Conservation (phyloP, 352 stramenopile genomes). For the Phytophthora rubi region DNA sequence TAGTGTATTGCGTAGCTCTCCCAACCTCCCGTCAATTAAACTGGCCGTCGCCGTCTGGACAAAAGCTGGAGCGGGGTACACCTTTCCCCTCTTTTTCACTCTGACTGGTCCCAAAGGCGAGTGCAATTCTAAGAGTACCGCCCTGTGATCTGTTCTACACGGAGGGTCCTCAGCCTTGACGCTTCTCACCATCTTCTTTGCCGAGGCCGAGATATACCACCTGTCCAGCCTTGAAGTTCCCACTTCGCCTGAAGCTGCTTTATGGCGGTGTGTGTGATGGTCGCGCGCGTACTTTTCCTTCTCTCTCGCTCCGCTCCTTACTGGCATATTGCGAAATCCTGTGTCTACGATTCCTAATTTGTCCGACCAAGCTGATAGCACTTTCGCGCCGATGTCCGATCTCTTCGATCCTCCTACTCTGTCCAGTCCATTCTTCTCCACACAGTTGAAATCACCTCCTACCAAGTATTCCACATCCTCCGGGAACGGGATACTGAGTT, state of each 20-base stretch:
- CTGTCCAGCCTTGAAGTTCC: background rate
- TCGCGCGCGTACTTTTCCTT: background rate
- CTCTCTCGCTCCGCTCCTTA: background rate
- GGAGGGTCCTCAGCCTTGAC: background rate
- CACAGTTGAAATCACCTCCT: conserved; percentile 13
- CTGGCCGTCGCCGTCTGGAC: background rate
- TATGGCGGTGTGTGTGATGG: background rate
- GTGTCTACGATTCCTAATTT: background rate
- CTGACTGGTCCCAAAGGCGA: background rate
- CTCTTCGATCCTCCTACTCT: background rate
- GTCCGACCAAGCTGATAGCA: background rate
- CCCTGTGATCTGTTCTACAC: conserved; percentile 3
- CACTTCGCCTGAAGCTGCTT: background rate
- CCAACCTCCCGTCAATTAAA: background rate
- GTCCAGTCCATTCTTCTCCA: background rate
- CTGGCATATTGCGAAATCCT: background rate
- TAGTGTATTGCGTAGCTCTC: background rate
- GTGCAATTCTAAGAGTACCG: background rate
- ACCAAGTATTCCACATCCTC: background rate
- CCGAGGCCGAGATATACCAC: background rate
- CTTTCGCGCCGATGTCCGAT: background rate
- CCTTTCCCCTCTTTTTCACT: background rate
- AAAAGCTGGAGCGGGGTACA: conserved; percentile 1
- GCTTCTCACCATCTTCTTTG: conserved; percentile 5
- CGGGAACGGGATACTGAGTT: background rate